These are phyloP conservation scores for Pleurotus cornucopiae DNA, from an alignment of 768 basidiomycete genomes.

Conservation along the genomic window DNA sequence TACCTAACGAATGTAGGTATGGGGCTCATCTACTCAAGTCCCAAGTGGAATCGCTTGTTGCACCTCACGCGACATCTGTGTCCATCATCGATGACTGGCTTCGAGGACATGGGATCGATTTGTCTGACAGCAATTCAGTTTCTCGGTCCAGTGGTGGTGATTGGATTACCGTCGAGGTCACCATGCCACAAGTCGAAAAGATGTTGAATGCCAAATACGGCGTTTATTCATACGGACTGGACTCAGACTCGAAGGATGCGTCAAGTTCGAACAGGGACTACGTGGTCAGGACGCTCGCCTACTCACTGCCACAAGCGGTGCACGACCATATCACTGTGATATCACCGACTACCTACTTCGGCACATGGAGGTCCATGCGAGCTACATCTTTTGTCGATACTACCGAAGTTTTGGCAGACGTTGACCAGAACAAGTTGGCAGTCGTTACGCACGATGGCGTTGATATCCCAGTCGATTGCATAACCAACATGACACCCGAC, in stretches of 20 bases:
- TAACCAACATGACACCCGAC: constrained; percentile 31
- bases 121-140: constrained; percentile 32
- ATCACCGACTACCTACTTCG: constrained; percentile 69
- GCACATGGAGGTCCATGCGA: constrained; percentile 28
- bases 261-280: constrained; percentile 11
- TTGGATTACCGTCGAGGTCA: constrained; percentile 61
- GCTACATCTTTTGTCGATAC: constrained; percentile 24
- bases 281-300: constrained; percentile 59
- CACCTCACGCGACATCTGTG: constrained; percentile 54
- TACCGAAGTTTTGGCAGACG: not conserved
- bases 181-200: constrained; percentile 53
- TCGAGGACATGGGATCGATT: constrained; percentile 45
- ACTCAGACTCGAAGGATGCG: constrained; percentile 3
- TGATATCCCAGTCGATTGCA: constrained; percentile 29
- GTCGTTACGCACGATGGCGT: constrained; percentile 7
- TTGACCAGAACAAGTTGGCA: constrained; percentile 15
- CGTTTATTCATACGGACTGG: constrained; percentile 25
- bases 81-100: constrained; percentile 60
- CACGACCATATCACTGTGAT: constrained; percentile 61
- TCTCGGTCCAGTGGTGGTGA: constrained; percentile 56
- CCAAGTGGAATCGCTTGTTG: constrained; percentile 59
- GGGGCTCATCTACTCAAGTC: constrained; percentile 58
- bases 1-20: constrained; percentile 22
- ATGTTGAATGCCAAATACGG: constrained; percentile 54
- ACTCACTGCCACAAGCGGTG: constrained; percentile 54